phyloP scores from a whole-genome alignment of 2,329 filamentous ascomycete species.

The Alternaria postmessia region DNA sequence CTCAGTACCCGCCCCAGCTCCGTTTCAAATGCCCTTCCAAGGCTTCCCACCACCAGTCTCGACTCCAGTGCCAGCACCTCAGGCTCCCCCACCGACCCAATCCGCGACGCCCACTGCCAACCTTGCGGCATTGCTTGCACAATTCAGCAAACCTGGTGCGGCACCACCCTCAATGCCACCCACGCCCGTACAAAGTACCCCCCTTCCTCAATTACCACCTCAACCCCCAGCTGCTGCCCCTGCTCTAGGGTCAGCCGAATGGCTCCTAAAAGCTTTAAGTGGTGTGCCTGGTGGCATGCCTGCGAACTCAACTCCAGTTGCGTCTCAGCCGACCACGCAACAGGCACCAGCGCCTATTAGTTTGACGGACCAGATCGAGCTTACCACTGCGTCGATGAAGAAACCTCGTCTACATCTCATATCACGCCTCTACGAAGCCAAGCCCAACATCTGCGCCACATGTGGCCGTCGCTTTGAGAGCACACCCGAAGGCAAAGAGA shows the following conservation, averaged over 20 bases:
- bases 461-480: conserved; percentile 87
- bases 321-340: conserved; percentile 37
- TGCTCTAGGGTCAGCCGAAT: conserved; percentile 36
- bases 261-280: conserved; percentile 45
- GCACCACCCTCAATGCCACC: conserved; percentile 25
- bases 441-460: conserved; percentile 87
- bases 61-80: conserved; percentile 31
- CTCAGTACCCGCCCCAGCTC: conserved; percentile 32
- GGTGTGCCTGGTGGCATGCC: conserved; percentile 35
- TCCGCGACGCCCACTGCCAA: conserved; percentile 38
- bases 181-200: conserved; percentile 25
- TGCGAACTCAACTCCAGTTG: conserved; percentile 36
- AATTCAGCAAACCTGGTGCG: conserved; percentile 38
- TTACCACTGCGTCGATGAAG: conserved; percentile 75
- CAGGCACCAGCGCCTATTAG: conserved; percentile 48
- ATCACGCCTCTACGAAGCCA: conserved; percentile 76
- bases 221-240: conserved; percentile 25
- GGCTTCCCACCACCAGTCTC: conserved; percentile 31
- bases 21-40: conserved; percentile 41
- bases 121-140: conserved; percentile 44
- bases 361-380: conserved; percentile 60
- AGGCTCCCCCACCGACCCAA: conserved; percentile 36
- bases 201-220: conserved; percentile 29
- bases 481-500: conserved; percentile 78
- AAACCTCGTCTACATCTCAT: conserved; percentile 79